phyloP scores from a whole-genome alignment of 352 stramenopile genomes.

The Phytophthora sojae region DNA sequence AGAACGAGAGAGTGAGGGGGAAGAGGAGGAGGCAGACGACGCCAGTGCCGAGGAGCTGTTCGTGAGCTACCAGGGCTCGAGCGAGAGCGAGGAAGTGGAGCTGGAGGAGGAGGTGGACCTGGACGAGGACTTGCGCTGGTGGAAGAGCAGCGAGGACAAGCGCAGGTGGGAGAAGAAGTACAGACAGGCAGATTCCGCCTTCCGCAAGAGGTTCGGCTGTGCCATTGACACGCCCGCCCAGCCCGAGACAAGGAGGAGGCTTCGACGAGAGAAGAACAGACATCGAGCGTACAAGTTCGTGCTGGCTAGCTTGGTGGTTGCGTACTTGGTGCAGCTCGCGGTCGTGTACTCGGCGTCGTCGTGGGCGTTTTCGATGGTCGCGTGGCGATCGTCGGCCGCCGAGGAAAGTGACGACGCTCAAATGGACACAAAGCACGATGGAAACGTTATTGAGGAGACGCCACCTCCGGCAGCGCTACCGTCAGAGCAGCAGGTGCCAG shows the following conservation, averaged over 20 bases:
- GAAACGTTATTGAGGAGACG: not conserved
- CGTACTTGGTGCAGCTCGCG: slow-evolving; percentile 39
- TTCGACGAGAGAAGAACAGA: slow-evolving; percentile 28
- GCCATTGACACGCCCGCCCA: slow-evolving; percentile 46
- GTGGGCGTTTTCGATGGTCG: slow-evolving; percentile 43
- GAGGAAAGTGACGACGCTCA: not conserved
- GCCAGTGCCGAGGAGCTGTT: slow-evolving; percentile 18
- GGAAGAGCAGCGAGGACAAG: slow-evolving; percentile 37
- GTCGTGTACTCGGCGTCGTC: slow-evolving; percentile 40
- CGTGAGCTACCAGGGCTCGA: slow-evolving; percentile 8
- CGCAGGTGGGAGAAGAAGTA: slow-evolving; percentile 42
- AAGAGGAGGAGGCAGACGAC: slow-evolving; percentile 32
- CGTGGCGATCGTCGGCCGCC: slow-evolving; percentile 17
- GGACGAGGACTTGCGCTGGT: slow-evolving; percentile 47
- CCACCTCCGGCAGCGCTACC: not conserved
- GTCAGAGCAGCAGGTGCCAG: slow-evolving; percentile 14
- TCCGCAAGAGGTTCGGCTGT: slow-evolving; percentile 40
- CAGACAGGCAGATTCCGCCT: slow-evolving; percentile 26
- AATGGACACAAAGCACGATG: not conserved
- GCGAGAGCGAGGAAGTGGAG: slow-evolving; percentile 33
- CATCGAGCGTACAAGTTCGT: slow-evolving; percentile 41
- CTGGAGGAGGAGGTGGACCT: slow-evolving; percentile 33
- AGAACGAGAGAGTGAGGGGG: slow-evolving; percentile 38
- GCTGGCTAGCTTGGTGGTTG: slow-evolving; percentile 38
- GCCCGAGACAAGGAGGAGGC: slow-evolving; percentile 36